phyloP scores from a whole-genome alignment of 371 early-diverging fungal species.

The Mortierella sp. region DNA sequence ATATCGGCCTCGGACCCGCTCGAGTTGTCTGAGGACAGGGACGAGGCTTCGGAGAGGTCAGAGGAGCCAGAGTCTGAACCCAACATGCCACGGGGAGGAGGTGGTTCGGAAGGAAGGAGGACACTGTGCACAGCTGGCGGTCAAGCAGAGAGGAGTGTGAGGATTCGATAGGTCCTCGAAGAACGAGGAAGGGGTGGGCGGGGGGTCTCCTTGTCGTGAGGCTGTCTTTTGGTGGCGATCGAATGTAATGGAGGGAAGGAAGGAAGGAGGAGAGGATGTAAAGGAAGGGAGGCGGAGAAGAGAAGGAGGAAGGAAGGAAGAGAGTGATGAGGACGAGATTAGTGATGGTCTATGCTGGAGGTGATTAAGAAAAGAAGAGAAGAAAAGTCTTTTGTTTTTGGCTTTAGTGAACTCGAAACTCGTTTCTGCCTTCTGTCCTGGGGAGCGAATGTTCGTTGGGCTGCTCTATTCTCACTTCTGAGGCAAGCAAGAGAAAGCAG shows the following conservation, averaged over 20 bases:
- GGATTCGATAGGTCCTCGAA: neutral
- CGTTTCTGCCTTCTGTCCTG: neutral
- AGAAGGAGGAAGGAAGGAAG: neutral
- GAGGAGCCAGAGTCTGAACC: conserved; percentile 56
- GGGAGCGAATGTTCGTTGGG: too few relatives aligned
- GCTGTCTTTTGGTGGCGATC: neutral
- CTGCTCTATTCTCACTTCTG: neutral
- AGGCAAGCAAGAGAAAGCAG: neutral
- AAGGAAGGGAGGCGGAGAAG: neutral
- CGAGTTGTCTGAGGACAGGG: conserved; percentile 52
- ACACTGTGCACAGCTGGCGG: neutral
- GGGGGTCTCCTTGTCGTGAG: neutral
- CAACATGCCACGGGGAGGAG: conserved; percentile 27
- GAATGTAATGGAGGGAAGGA: neutral
- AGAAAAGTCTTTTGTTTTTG: neutral
- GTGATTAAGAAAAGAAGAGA: neutral
- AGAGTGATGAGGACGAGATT: neutral
- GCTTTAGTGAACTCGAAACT: neutral
- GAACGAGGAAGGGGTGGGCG: neutral
- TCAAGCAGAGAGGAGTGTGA: neutral
- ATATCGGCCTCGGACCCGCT: conserved; percentile 42
- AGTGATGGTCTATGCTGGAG: neutral
- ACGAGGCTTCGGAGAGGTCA: conserved; percentile 56
- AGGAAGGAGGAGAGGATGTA: neutral
- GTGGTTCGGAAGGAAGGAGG: conserved; percentile 5